Evolutionary conservation across 257 asterid species (phyloP), one percentile per base, ranked within the genome.

Genomic region (Ligustrum vulgare): DNA sequence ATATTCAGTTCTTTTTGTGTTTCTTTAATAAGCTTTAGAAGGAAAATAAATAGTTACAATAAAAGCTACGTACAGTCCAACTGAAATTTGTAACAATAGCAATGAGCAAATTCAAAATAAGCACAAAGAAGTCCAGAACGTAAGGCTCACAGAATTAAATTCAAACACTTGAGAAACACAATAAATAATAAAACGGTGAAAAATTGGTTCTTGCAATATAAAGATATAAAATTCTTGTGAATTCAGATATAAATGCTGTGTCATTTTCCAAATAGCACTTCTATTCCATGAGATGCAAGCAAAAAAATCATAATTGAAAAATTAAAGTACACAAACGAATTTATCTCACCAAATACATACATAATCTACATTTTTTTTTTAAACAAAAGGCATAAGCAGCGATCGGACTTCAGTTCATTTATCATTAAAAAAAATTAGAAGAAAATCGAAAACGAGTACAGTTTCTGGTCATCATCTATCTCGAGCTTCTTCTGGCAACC

Each of bases 381-480:
- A 54, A n/a, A 54, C 11, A 56, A 20, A n/a, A 56, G 3, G 12
- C 3, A 9, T n/a, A 56, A 56, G 31, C 12, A 56, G 13, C 11
- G 6, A n/a, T n/a, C 64, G 7, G 64, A 56, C 64, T 11, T 56
- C 28, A 56, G 28, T 56, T 22, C 28, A 8, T 6, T 56, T n/a
- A 8, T 2, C 25, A 2, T 20, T 20, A n/a, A n/a, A 20, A 20
- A 20, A 0, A 0, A 10, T 8, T 22, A 22, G 6, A 60, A 60
- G 16, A 60, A 60, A 3, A 11, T 23, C 35, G 6, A 60, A 56
- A 56, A 9, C 3, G 35, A 13, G 23, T 60, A 60, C 67, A 60
- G 67, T 60, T 60, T 60, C 67, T 60, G 67, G 67, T 60, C 67
- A 60, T 60, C 67, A 5, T 60, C 67, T 23, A 60, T 60, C 67